Conservation (phyloP, 371 early-diverging fungal species). For the Lichtheimia ramosa region DNA sequence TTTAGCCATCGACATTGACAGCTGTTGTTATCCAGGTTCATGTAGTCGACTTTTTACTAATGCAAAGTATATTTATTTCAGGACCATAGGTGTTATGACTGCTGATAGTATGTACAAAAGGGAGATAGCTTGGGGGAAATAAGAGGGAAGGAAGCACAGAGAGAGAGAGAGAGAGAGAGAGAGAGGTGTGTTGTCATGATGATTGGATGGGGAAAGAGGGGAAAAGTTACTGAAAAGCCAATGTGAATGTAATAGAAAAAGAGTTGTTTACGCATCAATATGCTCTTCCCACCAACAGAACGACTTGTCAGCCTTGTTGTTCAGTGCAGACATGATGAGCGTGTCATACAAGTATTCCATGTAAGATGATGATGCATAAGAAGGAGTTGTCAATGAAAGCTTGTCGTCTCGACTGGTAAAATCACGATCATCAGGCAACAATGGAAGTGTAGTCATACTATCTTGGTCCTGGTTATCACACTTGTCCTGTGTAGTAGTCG, state of each 20-base stretch:
- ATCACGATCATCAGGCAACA: constrained; percentile 38
- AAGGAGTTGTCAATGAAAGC: constrained; percentile 1
- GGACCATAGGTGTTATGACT: background rate
- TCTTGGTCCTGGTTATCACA: background rate
- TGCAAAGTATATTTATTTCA: background rate
- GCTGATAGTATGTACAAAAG: background rate
- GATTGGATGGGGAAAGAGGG: background rate
- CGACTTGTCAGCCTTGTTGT: constrained; percentile 24
- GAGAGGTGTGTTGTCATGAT: background rate
- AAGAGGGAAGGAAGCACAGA: background rate
- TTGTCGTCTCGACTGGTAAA: constrained; percentile 17
- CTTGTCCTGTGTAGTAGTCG: background rate
- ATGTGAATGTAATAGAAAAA: too few relatives aligned
- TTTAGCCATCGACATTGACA: too few relatives aligned
- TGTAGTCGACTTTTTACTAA: too few relatives aligned
- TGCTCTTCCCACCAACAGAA: constrained; percentile 44
- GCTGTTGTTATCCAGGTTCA: too few relatives aligned
- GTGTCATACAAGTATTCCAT: constrained; percentile 48
- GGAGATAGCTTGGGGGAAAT: background rate
- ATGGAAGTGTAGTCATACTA: background rate
- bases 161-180: background rate
- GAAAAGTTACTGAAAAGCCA: background rate
- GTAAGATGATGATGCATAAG: constrained; percentile 19
- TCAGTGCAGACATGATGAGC: constrained; percentile 41
- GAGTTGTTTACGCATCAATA: background rate